phyloP scores from a whole-genome alignment of 768 basidiomycete genomes.

The Heimioporus sp. region DNA sequence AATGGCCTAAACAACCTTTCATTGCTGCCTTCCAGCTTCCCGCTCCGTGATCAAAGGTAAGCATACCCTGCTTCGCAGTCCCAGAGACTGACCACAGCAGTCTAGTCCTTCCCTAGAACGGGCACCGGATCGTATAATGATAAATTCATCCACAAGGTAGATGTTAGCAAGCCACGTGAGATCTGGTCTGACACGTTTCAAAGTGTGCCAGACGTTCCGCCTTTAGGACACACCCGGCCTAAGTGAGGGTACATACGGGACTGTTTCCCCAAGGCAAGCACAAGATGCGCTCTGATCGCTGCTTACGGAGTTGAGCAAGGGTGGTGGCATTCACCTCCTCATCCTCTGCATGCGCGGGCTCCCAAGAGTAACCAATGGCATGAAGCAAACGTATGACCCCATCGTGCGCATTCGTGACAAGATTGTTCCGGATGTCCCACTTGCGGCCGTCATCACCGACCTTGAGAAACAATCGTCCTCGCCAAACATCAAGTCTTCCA shows the following conservation, averaged over 20 bases:
- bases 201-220: conserved; percentile 19
- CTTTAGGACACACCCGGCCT: conserved; percentile 34
- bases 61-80: not conserved
- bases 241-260: conserved; percentile 26
- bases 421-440: conserved; percentile 13
- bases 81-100: not conserved
- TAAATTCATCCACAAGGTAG: conserved; percentile 4
- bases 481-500: conserved; percentile 20
- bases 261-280: conserved; percentile 20
- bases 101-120: conserved; percentile 1
- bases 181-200: conserved; percentile 6
- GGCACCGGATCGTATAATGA: conserved; percentile 5
- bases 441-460: conserved; percentile 31
- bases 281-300: conserved; percentile 26
- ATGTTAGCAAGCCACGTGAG: not conserved
- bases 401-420: conserved; percentile 21
- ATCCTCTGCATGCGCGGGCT: conserved; percentile 28
- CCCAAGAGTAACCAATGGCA: conserved; percentile 22
- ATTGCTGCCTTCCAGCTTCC: conserved; percentile 1
- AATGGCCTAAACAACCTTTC: conserved; percentile 10
- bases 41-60: conserved; percentile 3
- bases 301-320: conserved; percentile 18
- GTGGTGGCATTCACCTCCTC: conserved; percentile 24
- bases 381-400: conserved; percentile 26
- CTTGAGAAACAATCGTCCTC: conserved; percentile 27